Base-by-base conservation (phyloP, 208 protist genomes). In the Zelonia costaricensis region DNA sequence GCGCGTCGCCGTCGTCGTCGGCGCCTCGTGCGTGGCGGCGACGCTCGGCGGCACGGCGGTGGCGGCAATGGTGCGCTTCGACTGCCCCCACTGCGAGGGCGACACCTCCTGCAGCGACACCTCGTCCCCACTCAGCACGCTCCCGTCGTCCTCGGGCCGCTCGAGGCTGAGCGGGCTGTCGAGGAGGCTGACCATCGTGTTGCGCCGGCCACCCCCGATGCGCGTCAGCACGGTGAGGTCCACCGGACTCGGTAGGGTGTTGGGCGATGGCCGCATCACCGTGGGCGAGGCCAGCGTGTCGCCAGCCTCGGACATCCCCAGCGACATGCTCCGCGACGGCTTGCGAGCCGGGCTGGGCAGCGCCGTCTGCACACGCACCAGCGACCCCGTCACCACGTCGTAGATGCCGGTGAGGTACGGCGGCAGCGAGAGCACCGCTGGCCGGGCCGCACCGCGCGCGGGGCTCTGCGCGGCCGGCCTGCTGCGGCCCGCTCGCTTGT, bases 331-430 rank as follows among this genome's bases (percentile, higher is more conserved):
- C 35, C 18, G 12, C n/a, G 15, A 42, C 3, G 28, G 3, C 6
- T 27, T 18, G 27, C 20, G 18, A 75, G 52, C 18, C 0, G 57
- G 16, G 43, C 38, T 47, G 3, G 36, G 4, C 42, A 27, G 25
- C 12, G 40, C 64, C 13, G 42, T 71, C 52, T 65, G 56, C 53
- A 94, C 39, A 4, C 77, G 83, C 51, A 91, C 74, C 9, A 95
- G 86, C 1, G 75, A 69, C 12, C 89, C 89, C 16, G 72, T 86
- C 35, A 70, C 72, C 1, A 93, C 74, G 64, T 95, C 86, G 71
- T 92, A 95, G 36, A 95, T 80, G 62, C 90, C 90, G 16, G 84
- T 91, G 69, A 95, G 84, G 67, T 78, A 84, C 23, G 73, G 74
- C 30, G 90, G 90, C 38, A 95, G 47, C 28, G 70, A 70, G 22